Evolutionary conservation across 768 basidiomycete genomes (phyloP).

Genomic region (Antrodiella citrinella): DNA sequence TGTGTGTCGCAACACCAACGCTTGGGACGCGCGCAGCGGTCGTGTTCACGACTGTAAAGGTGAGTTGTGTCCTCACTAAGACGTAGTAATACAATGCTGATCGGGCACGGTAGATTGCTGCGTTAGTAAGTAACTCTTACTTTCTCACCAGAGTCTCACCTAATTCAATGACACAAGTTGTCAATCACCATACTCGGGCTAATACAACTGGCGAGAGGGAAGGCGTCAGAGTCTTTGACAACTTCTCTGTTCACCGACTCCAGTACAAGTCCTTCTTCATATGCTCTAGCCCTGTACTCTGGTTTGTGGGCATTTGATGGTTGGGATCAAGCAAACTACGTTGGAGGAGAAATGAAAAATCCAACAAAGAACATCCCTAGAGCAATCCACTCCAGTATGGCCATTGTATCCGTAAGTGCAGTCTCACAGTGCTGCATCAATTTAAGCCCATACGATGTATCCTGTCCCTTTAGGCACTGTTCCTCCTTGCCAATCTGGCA

Average conservation of each 20-base stretch:
- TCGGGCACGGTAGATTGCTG: conserved; percentile 40
- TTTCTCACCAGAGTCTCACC: no score
- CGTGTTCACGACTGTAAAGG: conserved; percentile 85
- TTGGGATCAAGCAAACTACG: conserved; percentile 91
- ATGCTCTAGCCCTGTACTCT: conserved; percentile 92
- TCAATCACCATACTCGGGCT: conserved; percentile 74
- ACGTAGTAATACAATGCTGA: background rate
- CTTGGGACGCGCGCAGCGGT: conserved; percentile 77
- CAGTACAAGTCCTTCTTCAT: conserved; percentile 71
- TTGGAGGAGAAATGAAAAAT: conserved; percentile 80
- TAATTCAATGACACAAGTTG: conserved; percentile 32
- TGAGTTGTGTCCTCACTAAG: conserved; percentile 20
- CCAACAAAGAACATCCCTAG: conserved; percentile 83
- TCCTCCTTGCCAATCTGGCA: conserved; percentile 75
- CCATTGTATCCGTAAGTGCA: conserved; percentile 57
- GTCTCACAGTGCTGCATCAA: conserved; percentile 7
- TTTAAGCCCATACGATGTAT: background rate
- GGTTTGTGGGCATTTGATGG: conserved; percentile 95
- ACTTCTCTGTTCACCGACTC: conserved; percentile 66
- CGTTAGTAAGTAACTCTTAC: conserved; percentile 62
- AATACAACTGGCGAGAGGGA: conserved; percentile 65
- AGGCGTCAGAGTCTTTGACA: conserved; percentile 58
- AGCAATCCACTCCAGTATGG: conserved; percentile 88
- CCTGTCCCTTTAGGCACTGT: conserved; percentile 44
- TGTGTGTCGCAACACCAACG: conserved; percentile 73